phyloP scores from a whole-genome alignment of 192 early-diverging fungal species.

The Entomortierella beljakovae region DNA sequence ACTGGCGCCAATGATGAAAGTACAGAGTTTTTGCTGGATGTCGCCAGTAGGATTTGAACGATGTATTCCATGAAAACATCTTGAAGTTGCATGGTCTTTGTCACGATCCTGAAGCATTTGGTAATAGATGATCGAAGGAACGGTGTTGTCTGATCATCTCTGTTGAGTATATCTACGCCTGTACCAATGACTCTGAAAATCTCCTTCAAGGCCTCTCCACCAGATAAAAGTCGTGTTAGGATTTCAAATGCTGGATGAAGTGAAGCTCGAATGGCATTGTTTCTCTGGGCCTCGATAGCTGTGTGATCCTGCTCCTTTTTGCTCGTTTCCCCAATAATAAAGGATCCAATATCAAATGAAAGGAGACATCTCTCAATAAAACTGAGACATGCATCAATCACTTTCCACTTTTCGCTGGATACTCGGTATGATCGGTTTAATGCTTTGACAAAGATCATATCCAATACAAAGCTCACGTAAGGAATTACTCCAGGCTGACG shows the following conservation, averaged over 20 bases:
- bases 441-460: conserved; percentile 86
- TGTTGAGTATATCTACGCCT: conserved; percentile 72
- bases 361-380: conserved; percentile 85
- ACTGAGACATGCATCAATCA: conserved; percentile 76
- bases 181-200: conserved; percentile 78
- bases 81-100: conserved; percentile 80
- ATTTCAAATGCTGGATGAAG: conserved; percentile 92
- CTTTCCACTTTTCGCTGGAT: conserved; percentile 80
- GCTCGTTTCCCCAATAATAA: conserved; percentile 17
- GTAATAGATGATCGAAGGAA: conserved; percentile 55
- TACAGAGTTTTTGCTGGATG: conserved; percentile 51
- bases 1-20: conserved; percentile 73
- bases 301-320: conserved; percentile 32
- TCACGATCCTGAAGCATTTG: conserved; percentile 70
- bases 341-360: conserved; percentile 74
- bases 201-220: conserved; percentile 73
- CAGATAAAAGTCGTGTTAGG: conserved; percentile 78
- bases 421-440: conserved; percentile 73
- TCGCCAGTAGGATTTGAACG: conserved; percentile 61
- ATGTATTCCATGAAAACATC: conserved; percentile 69
- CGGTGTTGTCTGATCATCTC: conserved; percentile 42
- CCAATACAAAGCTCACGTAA: conserved; percentile 88
- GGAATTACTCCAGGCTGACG: conserved; percentile 80
- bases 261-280: conserved; percentile 57
- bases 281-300: conserved; percentile 30